Evolutionary conservation across 2,329 filamentous ascomycete species (phyloP).

Genomic region (Ophiocordyceps camponoti-floridani): DNA sequence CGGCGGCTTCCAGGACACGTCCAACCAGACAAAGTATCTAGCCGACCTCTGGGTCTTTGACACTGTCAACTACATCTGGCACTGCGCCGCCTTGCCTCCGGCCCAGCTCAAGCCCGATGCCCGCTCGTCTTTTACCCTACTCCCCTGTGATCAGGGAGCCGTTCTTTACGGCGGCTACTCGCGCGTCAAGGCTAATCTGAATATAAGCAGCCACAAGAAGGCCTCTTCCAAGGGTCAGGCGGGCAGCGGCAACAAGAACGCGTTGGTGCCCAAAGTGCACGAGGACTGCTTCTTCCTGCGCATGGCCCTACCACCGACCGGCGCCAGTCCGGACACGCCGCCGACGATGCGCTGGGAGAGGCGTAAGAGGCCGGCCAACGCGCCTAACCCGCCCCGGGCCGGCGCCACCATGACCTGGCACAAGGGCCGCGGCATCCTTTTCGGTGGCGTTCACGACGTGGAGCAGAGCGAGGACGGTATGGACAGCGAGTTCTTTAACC

Average conservation of each 20-base stretch:
- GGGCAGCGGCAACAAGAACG: slow-evolving; percentile 43
- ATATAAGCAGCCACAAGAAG: slow-evolving; percentile 34
- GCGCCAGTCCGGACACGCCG: slow-evolving; percentile 44
- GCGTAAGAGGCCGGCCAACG: slow-evolving; percentile 79
- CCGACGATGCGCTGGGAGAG: slow-evolving; percentile 80
- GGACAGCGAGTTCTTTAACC: slow-evolving; percentile 93
- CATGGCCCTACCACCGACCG: slow-evolving; percentile 52
- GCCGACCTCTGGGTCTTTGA: slow-evolving; percentile 94
- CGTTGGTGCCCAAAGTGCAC: slow-evolving; percentile 75
- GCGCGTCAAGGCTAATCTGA: slow-evolving; percentile 57
- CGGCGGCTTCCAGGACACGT: slow-evolving; percentile 93
- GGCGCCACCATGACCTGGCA: slow-evolving; percentile 91
- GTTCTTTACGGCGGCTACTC: slow-evolving; percentile 91
- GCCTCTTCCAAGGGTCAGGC: slow-evolving; percentile 37
- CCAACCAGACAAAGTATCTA: slow-evolving; percentile 84
- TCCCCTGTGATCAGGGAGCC: slow-evolving; percentile 80
- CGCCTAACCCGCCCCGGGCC: slow-evolving; percentile 65
- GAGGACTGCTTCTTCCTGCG: slow-evolving; percentile 90
- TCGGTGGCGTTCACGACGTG: slow-evolving; percentile 87
- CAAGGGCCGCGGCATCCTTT: slow-evolving; percentile 80
- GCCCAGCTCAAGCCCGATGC: slow-evolving; percentile 79
- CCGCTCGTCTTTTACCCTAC: slow-evolving; percentile 76
- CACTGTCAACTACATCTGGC: slow-evolving; percentile 72
- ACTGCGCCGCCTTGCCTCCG: slow-evolving; percentile 54
- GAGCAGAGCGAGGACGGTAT: slow-evolving; percentile 87